These are phyloP conservation scores for Conoideocrella luteorostrata DNA, from an alignment of 2,329 filamentous ascomycete genomes.

Conservation along the genomic window DNA sequence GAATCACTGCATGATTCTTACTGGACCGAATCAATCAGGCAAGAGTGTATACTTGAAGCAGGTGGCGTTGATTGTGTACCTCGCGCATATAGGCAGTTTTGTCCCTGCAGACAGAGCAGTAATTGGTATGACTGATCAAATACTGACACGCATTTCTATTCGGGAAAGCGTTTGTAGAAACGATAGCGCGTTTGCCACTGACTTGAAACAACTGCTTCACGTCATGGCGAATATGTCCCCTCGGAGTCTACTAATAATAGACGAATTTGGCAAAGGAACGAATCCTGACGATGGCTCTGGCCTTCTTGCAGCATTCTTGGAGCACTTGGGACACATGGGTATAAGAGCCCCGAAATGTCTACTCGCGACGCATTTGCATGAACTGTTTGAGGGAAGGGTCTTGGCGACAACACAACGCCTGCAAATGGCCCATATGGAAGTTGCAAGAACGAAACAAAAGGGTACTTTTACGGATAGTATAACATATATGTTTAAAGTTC, in stretches of 20 bases:
- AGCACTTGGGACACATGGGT: slow-evolving; percentile 46
- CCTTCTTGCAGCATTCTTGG: slow-evolving; percentile 50
- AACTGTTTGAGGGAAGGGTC: slow-evolving; percentile 63
- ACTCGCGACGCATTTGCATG: slow-evolving; percentile 59
- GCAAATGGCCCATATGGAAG: slow-evolving; percentile 64
- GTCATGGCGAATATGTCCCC: slow-evolving; percentile 68
- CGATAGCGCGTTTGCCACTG: slow-evolving; percentile 64
- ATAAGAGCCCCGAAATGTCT: slow-evolving; percentile 48
- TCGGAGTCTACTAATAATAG: slow-evolving; percentile 77
- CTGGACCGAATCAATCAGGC: slow-evolving; percentile 92
- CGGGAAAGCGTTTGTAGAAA: slow-evolving; percentile 53
- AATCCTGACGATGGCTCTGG: slow-evolving; percentile 52
- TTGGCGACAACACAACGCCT: slow-evolving; percentile 46
- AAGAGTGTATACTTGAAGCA: slow-evolving; percentile 97
- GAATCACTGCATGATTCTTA: slow-evolving; percentile 61
- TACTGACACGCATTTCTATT: slow-evolving; percentile 79
- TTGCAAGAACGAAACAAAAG: slow-evolving; percentile 48
- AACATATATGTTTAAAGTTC: slow-evolving; percentile 67
- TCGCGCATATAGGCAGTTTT: slow-evolving; percentile 89
- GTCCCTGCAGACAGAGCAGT: slow-evolving; percentile 72
- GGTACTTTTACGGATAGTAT: slow-evolving; percentile 53
- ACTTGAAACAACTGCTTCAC: slow-evolving; percentile 79
- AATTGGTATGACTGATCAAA: slow-evolving; percentile 87
- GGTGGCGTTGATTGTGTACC: slow-evolving; percentile 80
- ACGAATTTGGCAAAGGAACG: slow-evolving; percentile 77